Conservation (phyloP, 2,329 filamentous ascomycete species). For the Arthrobotrys iridis region DNA sequence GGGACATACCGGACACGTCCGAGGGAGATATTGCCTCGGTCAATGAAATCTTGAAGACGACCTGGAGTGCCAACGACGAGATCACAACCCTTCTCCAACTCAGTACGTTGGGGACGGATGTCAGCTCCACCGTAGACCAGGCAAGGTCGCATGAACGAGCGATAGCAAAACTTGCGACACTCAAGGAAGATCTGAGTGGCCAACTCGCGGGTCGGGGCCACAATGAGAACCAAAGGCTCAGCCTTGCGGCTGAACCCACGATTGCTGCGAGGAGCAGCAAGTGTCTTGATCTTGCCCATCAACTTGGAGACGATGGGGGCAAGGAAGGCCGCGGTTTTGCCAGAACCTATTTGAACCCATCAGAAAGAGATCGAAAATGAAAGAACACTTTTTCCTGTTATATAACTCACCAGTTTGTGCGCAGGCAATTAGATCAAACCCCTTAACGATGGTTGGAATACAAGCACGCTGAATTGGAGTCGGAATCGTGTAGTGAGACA, state of each 20-base stretch:
- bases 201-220: conserved; percentile 88
- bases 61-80: conserved; percentile 88
- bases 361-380: not conserved
- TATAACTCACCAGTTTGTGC: conserved; percentile 85
- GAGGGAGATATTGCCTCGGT: conserved; percentile 75
- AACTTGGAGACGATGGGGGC: conserved; percentile 88
- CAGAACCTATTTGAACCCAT: conserved; percentile 73
- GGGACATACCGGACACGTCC: conserved; percentile 76
- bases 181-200: conserved; percentile 96
- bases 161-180: conserved; percentile 89
- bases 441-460: conserved; percentile 79
- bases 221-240: conserved; percentile 86
- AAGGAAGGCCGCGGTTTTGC: conserved; percentile 93
- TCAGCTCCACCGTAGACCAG: conserved; percentile 88
- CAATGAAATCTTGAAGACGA: conserved; percentile 84
- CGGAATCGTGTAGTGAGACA: conserved; percentile 72
- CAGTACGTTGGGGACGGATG: conserved; percentile 72
- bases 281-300: conserved; percentile 94
- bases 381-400: not conserved
- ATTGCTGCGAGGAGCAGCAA: conserved; percentile 77
- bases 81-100: conserved; percentile 86
- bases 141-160: conserved; percentile 91
- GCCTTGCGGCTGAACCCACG: conserved; percentile 66
- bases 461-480: conserved; percentile 90
- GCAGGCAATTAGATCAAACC: conserved; percentile 84